Evolutionary conservation across 179 eudicot species (phyloP).

Genomic region (Actinidia chinensis): DNA sequence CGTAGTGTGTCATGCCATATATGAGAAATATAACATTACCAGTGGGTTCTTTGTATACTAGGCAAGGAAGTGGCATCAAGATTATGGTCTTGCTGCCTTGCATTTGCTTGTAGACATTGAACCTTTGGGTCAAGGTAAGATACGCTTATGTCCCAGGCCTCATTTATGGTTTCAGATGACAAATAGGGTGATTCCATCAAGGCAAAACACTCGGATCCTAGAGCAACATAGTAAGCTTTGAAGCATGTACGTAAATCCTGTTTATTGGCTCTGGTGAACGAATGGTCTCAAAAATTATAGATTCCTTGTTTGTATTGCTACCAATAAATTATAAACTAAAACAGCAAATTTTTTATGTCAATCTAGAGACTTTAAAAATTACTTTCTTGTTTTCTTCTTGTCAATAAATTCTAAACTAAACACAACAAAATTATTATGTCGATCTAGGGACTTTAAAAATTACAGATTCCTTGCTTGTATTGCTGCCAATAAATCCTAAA

Average conservation of each 20-base stretch:
- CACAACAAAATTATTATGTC: too few relatives aligned
- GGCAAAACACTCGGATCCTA: slow-evolving; percentile 33
- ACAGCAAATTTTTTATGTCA: too few relatives aligned
- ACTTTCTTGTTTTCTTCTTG: too few relatives aligned
- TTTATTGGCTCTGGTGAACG: slow-evolving; percentile 32
- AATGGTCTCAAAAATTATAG: too few relatives aligned
- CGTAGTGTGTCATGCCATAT: background rate
- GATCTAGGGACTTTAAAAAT: too few relatives aligned
- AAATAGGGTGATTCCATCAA: slow-evolving; percentile 23
- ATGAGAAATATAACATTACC: slow-evolving; percentile 43
- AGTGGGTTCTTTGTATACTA: slow-evolving; percentile 22
- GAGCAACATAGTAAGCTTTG: slow-evolving; percentile 24
- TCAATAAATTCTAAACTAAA: too few relatives aligned
- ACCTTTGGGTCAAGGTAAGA: slow-evolving; percentile 22
- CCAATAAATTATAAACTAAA: too few relatives aligned
- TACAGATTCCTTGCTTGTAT: too few relatives aligned
- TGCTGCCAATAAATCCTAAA: too few relatives aligned
- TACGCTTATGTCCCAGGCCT: slow-evolving; percentile 31
- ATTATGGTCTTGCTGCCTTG: slow-evolving; percentile 29
- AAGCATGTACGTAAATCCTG: slow-evolving; percentile 27
- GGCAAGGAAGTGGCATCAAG: slow-evolving; percentile 28
- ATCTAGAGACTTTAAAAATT: too few relatives aligned
- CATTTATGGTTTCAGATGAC: slow-evolving; percentile 34
- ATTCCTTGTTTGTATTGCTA: too few relatives aligned
- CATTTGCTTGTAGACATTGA: slow-evolving; percentile 18